Evolutionary conservation across 352 stramenopile genomes (phyloP).

Genomic region (Salisapilia sapeloensis): DNA sequence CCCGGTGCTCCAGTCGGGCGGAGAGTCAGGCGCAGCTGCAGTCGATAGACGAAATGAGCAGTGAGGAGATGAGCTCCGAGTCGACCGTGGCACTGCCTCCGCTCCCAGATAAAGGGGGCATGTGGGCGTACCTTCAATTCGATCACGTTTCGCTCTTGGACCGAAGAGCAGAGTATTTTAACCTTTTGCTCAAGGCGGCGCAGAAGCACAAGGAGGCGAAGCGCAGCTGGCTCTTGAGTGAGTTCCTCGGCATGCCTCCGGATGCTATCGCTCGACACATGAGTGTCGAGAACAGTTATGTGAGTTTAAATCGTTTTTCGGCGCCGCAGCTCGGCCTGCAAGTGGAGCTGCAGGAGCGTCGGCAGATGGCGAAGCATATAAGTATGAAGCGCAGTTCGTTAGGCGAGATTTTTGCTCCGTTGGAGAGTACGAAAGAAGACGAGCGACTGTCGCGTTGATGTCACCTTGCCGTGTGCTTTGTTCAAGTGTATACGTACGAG

Average conservation of each 20-base stretch:
- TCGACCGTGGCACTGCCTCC: constrained; percentile 25
- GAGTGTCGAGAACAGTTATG: constrained; percentile 52
- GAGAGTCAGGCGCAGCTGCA: neutral
- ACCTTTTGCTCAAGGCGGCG: constrained; percentile 38
- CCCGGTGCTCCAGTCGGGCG: constrained; percentile 3
- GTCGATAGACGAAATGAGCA: neutral
- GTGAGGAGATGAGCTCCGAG: too few species aligned
- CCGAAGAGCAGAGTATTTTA: constrained; percentile 39
- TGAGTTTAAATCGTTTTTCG: constrained; percentile 62
- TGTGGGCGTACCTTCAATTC: constrained; percentile 59
- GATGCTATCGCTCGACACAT: constrained; percentile 32
- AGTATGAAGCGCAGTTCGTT: constrained; percentile 18
- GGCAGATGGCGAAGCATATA: constrained; percentile 55
- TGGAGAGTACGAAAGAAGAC: too few species aligned
- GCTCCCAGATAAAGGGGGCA: constrained; percentile 41
- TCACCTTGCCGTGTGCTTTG: too few species aligned
- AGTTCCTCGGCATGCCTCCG: constrained; percentile 47
- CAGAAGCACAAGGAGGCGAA: constrained; percentile 25
- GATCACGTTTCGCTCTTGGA: constrained; percentile 43
- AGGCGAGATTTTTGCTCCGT: too few species aligned
- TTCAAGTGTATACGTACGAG: too few species aligned
- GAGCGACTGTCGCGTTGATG: too few species aligned
- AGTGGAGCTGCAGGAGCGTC: constrained; percentile 57
- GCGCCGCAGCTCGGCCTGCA: constrained; percentile 42
- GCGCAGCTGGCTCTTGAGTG: constrained; percentile 36